A percentile compares a stretch with the other conserved stretches of the same genome.
Conservation (phyloP, 2,329 filamentous ascomycete species). For the Penicillium sumatraense region DNA sequence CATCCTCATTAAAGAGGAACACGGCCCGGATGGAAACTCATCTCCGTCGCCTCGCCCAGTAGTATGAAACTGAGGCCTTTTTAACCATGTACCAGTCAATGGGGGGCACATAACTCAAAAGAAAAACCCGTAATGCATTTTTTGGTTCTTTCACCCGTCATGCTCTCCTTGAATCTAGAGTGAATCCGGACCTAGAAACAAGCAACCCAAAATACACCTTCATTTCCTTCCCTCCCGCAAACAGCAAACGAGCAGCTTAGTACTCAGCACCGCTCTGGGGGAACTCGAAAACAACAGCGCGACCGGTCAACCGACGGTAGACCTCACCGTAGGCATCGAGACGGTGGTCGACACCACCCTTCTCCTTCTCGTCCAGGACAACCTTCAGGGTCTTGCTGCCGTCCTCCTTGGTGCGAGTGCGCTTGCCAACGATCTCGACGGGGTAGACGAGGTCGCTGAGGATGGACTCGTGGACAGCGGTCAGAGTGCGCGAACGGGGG, state of each 20-base stretch:
- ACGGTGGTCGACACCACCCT: constrained; percentile 97
- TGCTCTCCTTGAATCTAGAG: constrained; percentile 31
- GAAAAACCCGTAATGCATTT: constrained; percentile 36
- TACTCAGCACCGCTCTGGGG: constrained; percentile 83
- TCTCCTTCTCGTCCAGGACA: constrained; percentile 99
- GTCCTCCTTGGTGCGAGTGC: constrained; percentile 97
- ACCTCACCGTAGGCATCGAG: constrained; percentile 99
- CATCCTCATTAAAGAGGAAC: constrained; percentile 32
- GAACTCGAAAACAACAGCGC: constrained; percentile 98
- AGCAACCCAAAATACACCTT: constrained; percentile 31
- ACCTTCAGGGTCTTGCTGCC: constrained; percentile 98
- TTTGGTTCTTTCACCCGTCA: constrained; percentile 34
- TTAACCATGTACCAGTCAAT: constrained; percentile 26
- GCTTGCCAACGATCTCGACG: constrained; percentile 99
- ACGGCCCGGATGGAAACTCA: constrained; percentile 25
- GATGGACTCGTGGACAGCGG: constrained; percentile 98
- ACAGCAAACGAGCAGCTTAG: constrained; percentile 59
- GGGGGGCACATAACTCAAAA: constrained; percentile 31
- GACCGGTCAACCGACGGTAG: constrained; percentile 96
- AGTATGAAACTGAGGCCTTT: constrained; percentile 18
- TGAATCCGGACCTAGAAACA: constrained; percentile 31
- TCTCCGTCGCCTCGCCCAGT: constrained; percentile 25
- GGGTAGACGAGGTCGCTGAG: constrained; percentile 98
- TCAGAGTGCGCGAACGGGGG: constrained; percentile 95
- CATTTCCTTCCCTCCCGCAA: constrained; percentile 28